Evolutionary conservation across 1,284 basidiomycete species (phyloP).

Genomic region (Irpex rosettiformis): DNA sequence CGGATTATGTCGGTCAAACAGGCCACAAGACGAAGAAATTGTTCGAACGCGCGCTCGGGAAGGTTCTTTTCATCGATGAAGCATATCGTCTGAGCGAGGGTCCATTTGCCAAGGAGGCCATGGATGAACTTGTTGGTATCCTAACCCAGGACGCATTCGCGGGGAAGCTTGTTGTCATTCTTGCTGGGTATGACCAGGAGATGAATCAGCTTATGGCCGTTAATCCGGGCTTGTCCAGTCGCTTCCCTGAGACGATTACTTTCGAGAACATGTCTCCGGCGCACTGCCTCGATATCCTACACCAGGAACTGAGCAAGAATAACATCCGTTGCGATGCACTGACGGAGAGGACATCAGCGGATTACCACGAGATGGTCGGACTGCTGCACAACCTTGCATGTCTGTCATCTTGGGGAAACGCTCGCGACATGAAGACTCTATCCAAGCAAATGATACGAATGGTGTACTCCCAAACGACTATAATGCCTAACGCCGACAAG

Average conservation of each 20-base stretch:
- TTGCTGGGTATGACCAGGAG: constrained; percentile 65
- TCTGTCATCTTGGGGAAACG: constrained; percentile 60
- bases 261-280: constrained; percentile 51
- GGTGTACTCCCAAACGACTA: constrained; percentile 22
- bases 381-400: constrained; percentile 38
- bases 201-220: constrained; percentile 56
- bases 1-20: constrained; percentile 64
- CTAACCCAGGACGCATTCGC: constrained; percentile 55
- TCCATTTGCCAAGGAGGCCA: constrained; percentile 61
- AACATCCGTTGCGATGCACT: constrained; percentile 37
- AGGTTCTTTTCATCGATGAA: constrained; percentile 61
- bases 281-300: constrained; percentile 48
- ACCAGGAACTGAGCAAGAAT: constrained; percentile 41
- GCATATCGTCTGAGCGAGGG: constrained; percentile 34
- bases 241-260: constrained; percentile 57
- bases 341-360: constrained; percentile 27
- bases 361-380: constrained; percentile 33
- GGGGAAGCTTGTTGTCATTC: constrained; percentile 57
- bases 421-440: constrained; percentile 43
- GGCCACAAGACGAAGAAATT: constrained; percentile 57
- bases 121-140: constrained; percentile 61
- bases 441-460: constrained; percentile 41
- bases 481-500: constrained; percentile 7
- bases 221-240: constrained; percentile 62
- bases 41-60: constrained; percentile 59